A percentile compares a stretch with the other conserved stretches of the same genome.
Evolutionary conservation across 306 rosid genomes (phyloP).

Genomic region (Ceratonia siliqua): DNA sequence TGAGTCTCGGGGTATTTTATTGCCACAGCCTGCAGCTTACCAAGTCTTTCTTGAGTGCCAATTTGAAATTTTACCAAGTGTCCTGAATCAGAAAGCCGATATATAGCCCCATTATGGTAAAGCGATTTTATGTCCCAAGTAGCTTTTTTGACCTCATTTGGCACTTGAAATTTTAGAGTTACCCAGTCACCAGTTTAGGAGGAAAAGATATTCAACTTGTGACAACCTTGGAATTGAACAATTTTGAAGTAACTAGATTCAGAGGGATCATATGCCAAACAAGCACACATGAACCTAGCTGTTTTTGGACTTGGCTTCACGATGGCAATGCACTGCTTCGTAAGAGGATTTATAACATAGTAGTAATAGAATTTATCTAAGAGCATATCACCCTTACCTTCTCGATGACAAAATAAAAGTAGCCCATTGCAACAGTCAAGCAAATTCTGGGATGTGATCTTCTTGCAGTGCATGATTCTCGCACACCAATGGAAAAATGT

Average conservation of each 20-base stretch:
- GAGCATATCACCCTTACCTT: not conserved
- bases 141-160: not conserved
- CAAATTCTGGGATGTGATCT: not conserved
- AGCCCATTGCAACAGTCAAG: not conserved
- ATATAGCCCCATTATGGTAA: not conserved
- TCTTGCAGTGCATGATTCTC: not conserved
- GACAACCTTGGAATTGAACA: not conserved
- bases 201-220: not conserved
- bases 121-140: not conserved
- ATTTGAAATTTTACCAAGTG: not conserved
- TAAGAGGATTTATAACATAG: not conserved
- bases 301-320: not conserved
- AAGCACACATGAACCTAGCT: not conserved
- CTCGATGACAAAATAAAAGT: not conserved
- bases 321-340: constrained; percentile 1
- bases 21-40: not conserved
- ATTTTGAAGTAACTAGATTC: constrained; percentile 19
- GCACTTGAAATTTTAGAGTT: not conserved
- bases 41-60: not conserved
- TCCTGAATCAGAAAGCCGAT: not conserved
- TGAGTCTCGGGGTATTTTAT: not conserved
- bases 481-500: not conserved
- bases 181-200: constrained; percentile 3
- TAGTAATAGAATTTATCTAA: not conserved
- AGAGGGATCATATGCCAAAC: not conserved